These are phyloP conservation scores for Colletotrichum ledebouriae DNA, from an alignment of 2,329 filamentous ascomycete species.

Conservation along the genomic window DNA sequence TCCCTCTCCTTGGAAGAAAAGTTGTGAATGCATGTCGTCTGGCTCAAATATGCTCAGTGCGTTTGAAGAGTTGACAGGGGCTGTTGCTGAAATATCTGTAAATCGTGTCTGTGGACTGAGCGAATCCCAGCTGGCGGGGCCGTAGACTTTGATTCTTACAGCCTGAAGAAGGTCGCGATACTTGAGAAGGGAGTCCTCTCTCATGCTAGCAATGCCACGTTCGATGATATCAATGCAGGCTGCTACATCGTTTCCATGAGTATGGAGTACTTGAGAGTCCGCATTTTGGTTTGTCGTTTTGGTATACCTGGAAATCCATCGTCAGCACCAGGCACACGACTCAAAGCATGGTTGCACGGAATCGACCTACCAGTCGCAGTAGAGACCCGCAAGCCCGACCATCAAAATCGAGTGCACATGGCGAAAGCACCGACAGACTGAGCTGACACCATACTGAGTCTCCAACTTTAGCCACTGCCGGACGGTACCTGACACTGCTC, in stretches of 20 bases:
- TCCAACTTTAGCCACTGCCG: conserved; percentile 44
- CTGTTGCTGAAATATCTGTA: conserved; percentile 1
- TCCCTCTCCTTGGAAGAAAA: conserved; percentile 33
- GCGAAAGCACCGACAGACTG: conserved; percentile 44
- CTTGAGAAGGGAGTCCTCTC: conserved; percentile 20
- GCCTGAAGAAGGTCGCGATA: conserved; percentile 40
- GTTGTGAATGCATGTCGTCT: conserved; percentile 9
- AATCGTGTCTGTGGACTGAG: not conserved
- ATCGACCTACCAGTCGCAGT: conserved; percentile 46
- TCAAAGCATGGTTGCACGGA: not conserved
- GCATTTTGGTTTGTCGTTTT: conserved; percentile 18
- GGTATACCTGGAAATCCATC: conserved; percentile 19
- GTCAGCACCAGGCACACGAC: not conserved
- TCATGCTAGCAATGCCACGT: conserved; percentile 26
- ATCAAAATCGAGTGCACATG: conserved; percentile 45
- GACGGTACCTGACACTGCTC: conserved; percentile 44
- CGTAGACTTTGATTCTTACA: conserved; percentile 41
- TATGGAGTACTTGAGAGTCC: conserved; percentile 10
- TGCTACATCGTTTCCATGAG: conserved; percentile 38
- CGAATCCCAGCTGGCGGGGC: conserved; percentile 8
- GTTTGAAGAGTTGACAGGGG: conserved; percentile 7
- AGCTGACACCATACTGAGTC: conserved; percentile 39
- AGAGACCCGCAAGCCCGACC: conserved; percentile 45
- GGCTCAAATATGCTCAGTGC: conserved; percentile 11
- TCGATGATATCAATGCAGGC: conserved; percentile 41